A percentile compares a stretch with the other conserved stretches of the same genome.
These are phyloP conservation scores for Coemansia sp. DNA, from an alignment of 371 early-diverging fungal species.

Conservation along the genomic window DNA sequence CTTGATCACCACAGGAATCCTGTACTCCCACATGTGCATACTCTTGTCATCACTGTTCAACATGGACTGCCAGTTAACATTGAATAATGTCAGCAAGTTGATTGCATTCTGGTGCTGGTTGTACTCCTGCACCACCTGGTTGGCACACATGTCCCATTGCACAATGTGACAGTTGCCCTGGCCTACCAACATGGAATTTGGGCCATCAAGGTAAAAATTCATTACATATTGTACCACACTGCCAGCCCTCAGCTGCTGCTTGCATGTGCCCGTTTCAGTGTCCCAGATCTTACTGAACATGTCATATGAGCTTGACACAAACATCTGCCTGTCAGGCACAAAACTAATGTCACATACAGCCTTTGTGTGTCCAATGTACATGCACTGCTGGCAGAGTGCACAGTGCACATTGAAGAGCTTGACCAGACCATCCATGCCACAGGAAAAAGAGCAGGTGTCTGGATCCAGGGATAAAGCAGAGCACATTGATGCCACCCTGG, in stretches of 20 bases:
- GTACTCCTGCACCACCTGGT: conserved; percentile 90
- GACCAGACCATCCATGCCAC: conserved; percentile 90
- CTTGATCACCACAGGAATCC: conserved; percentile 96
- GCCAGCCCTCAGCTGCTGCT: conserved; percentile 67
- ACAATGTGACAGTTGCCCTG: conserved; percentile 91
- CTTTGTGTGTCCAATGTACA: conserved; percentile 89
- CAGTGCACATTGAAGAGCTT: conserved; percentile 97
- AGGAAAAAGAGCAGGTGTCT: conserved; percentile 88
- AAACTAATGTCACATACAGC: conserved; percentile 93
- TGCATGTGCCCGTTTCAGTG: conserved; percentile 93
- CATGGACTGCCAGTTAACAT: conserved; percentile 91
- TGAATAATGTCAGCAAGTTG: conserved; percentile 95
- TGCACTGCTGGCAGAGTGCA: conserved; percentile 78
- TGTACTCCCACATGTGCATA: conserved; percentile 96
- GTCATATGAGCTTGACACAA: conserved; percentile 91
- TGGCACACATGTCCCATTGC: conserved; percentile 80
- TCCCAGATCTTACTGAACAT: conserved; percentile 94
- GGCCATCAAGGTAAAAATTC: conserved; percentile 84
- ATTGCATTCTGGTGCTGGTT: conserved; percentile 96
- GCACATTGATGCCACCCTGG: conserved; percentile 86
- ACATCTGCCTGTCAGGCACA: conserved; percentile 73
- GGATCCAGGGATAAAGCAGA: conserved; percentile 85
- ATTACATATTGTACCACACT: conserved; percentile 86
- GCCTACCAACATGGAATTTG: conserved; percentile 89
- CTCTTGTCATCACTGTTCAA: conserved; percentile 97